Evolutionary conservation across 805 yeast genomes (phyloP), one percentile per base, ranked within the genome.

Genomic region (Aciculoconidium aculeatum): DNA sequence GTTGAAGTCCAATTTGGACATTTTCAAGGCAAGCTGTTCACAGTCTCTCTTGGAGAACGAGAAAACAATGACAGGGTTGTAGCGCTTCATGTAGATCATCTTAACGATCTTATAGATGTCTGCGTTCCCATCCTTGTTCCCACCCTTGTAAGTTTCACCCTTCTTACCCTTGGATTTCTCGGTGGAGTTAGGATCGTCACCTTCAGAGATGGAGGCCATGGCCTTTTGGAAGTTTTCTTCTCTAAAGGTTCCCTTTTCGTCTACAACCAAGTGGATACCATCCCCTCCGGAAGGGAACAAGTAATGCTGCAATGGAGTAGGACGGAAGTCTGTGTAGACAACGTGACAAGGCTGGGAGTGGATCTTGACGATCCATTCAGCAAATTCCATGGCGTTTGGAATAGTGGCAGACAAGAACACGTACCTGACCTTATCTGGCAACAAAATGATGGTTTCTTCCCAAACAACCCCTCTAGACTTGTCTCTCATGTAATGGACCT

Each of bases 221-320:
- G 97, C 97, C 55, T 87, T 90, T 56, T 92, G 99, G 65, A 92
- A 92, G 54, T 90, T 92, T 49, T 92, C 98, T 56, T 92, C 99
- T 46, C 97, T 75, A 58, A 92, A 92, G 4, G 82, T 76, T 24
- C 96, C 88, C 63, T 90, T 88, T 60, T 92, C 99, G 53, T 92
- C 99, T 25, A 92, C 97, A 10, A 92, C 99, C 42, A 92, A 69
- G 56, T 92, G 95, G 35, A 92, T 92, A 36, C 99, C 99, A 53
- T 85, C 95, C 33, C 98, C 97, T 34, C 88, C 94, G n/a, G 95
- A 94, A 15, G 99, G 98, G 66, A 92, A 92, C 31, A 92, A 64
- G 49, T 92, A 92, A 61, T 92, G 99, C 57, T 92, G 99, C 43
- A 92, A 66, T 1, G 99, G 99, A 5, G 99, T 92, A 21, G 99